A percentile compares a stretch with the other conserved stretches of the same genome.
Conservation (phyloP, 2,329 filamentous ascomycete genomes). For the Aspergillus versicolor region DNA sequence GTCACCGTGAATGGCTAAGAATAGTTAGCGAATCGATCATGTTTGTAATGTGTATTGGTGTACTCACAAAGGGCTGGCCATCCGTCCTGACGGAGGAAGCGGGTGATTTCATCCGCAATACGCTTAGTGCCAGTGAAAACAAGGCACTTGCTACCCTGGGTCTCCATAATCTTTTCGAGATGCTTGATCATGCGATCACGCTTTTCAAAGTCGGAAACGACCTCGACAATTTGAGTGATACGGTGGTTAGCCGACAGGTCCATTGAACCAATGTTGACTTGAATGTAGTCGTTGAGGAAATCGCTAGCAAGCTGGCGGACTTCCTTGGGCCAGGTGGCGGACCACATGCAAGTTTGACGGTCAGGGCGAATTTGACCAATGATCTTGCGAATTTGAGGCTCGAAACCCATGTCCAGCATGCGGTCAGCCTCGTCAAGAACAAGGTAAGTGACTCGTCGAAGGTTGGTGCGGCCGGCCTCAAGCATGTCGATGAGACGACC, state of each 20-base stretch:
- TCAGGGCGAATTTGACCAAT: slow-evolving; percentile 96
- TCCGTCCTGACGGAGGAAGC: slow-evolving; percentile 94
- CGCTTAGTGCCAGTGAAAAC: slow-evolving; percentile 87
- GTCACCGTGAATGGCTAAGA: slow-evolving; percentile 89
- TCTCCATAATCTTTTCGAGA: slow-evolving; percentile 95
- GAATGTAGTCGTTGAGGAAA: slow-evolving; percentile 93
- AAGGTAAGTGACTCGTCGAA: slow-evolving; percentile 95
- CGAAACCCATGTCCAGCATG: slow-evolving; percentile 99
- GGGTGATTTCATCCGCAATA: slow-evolving; percentile 95
- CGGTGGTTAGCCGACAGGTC: slow-evolving; percentile 96
- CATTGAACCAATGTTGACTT: slow-evolving; percentile 97
- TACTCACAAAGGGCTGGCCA: slow-evolving; percentile 93
- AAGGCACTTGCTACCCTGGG: slow-evolving; percentile 90
- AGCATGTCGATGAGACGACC: slow-evolving; percentile 98
- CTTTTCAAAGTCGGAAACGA: slow-evolving; percentile 95
- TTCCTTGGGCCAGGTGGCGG: slow-evolving; percentile 98
- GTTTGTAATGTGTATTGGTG: slow-evolving; percentile 2
- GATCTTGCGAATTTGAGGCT: slow-evolving; percentile 99
- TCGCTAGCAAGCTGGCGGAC: slow-evolving; percentile 88
- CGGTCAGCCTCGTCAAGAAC: slow-evolving; percentile 98
- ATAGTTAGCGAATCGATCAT: slow-evolving; percentile 40
- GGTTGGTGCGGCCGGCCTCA: slow-evolving; percentile 95
- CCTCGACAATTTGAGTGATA: slow-evolving; percentile 96
- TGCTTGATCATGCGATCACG: slow-evolving; percentile 97
- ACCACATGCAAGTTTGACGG: slow-evolving; percentile 99